Percentiles rank a stretch among this genome's conserved stretches.
phyloP scores from a whole-genome alignment of 768 basidiomycete genomes.

The Calvatia gigantea region DNA sequence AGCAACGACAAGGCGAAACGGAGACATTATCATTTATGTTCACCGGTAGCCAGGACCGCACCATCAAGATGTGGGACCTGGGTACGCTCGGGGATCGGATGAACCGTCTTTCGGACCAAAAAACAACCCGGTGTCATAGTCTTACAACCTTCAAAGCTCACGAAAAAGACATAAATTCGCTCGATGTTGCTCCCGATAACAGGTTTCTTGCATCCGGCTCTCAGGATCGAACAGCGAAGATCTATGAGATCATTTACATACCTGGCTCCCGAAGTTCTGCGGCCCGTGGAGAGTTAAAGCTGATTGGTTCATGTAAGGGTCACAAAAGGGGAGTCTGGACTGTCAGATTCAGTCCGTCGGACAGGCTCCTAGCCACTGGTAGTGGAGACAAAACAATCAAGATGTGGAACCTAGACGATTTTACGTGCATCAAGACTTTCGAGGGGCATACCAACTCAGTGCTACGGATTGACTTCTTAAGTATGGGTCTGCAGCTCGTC shows the following conservation, averaged over 20 bases:
- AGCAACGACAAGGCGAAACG: constrained; percentile 33
- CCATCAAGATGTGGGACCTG: constrained; percentile 99
- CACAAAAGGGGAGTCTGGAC: constrained; percentile 97
- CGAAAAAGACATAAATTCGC: constrained; percentile 97
- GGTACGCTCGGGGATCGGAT: constrained; percentile 36
- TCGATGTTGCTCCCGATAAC: constrained; percentile 92
- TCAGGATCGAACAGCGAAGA: constrained; percentile 91
- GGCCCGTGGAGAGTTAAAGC: constrained; percentile 65
- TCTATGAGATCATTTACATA: constrained; percentile 73
- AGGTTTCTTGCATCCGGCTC: constrained; percentile 87
- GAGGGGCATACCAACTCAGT: constrained; percentile 99
- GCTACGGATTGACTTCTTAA: constrained; percentile 87
- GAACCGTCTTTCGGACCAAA: constrained; percentile 19
- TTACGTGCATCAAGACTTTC: constrained; percentile 91
- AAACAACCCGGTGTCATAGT: constrained; percentile 57
- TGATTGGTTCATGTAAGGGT: constrained; percentile 87
- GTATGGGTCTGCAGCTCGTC: constrained; percentile 78
- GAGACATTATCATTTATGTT: constrained; percentile 67
- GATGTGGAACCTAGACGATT: constrained; percentile 93
- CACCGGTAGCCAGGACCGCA: constrained; percentile 95
- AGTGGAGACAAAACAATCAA: constrained; percentile 95
- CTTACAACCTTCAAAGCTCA: constrained; percentile 88
- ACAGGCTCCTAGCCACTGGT: constrained; percentile 85
- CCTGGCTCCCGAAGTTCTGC: constrained; percentile 32
- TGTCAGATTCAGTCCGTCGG: constrained; percentile 81